These are phyloP conservation scores for Phaeomoniella chlamydospora DNA, from an alignment of 2,329 filamentous ascomycete species.

Conservation along the genomic window DNA sequence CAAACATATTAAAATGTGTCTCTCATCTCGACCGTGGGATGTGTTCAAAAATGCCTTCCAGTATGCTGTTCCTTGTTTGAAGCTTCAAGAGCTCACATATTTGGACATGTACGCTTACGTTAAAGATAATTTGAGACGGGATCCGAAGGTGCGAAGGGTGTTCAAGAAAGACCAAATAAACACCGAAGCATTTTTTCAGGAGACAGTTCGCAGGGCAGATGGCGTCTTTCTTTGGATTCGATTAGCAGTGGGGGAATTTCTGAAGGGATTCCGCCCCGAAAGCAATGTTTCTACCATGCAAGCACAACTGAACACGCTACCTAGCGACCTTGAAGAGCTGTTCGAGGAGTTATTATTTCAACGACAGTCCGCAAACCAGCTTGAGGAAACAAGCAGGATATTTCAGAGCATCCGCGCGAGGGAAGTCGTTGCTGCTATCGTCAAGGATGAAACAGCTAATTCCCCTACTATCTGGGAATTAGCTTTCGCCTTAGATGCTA, in stretches of 20 bases:
- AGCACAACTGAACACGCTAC: constrained; percentile 18
- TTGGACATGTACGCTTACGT: constrained; percentile 22
- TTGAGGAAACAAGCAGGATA: background rate
- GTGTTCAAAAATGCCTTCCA: constrained; percentile 19
- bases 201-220: constrained; percentile 19
- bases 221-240: constrained; percentile 29
- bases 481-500: background rate
- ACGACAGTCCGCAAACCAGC: background rate
- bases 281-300: constrained; percentile 11
- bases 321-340: constrained; percentile 7
- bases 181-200: constrained; percentile 4
- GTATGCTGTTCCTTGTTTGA: constrained; percentile 14
- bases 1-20: constrained; percentile 20
- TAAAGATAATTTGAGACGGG: constrained; percentile 13
- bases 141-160: background rate
- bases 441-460: background rate
- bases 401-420: constrained; percentile 1
- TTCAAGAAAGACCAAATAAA: constrained; percentile 3
- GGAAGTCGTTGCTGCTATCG: background rate
- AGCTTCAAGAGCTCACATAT: constrained; percentile 19
- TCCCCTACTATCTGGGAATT: constrained; percentile 1
- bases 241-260: constrained; percentile 24
- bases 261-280: constrained; percentile 16
- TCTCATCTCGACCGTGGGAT: constrained; percentile 36
- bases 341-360: constrained; percentile 1